Percentiles rank a stretch among this genome's conserved stretches.
Evolutionary conservation across 1,284 basidiomycete species (phyloP).

Genomic region (Pseudozyma hubeiensis): DNA sequence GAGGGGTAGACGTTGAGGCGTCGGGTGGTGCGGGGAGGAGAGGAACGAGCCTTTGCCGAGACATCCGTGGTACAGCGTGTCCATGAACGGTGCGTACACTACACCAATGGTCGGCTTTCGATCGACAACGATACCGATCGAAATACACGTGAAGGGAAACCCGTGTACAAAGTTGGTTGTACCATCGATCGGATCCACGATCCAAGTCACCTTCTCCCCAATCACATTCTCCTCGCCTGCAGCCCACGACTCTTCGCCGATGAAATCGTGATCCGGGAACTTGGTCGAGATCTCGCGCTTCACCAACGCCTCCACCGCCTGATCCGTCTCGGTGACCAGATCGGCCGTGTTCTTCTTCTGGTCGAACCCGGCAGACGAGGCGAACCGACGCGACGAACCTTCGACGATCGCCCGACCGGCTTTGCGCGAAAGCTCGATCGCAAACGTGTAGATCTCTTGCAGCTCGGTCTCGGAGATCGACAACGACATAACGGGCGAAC

Average conservation of each 20-base stretch:
- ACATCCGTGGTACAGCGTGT: conserved; percentile 80
- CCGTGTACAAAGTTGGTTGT: conserved; percentile 92
- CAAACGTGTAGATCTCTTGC: conserved; percentile 74
- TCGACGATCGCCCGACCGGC: conserved; percentile 71
- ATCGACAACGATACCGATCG: conserved; percentile 87
- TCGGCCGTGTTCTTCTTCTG: conserved; percentile 68
- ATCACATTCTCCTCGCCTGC: conserved; percentile 78
- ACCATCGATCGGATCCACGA: conserved; percentile 86
- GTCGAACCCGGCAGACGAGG: conserved; percentile 39
- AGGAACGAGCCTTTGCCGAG: conserved; percentile 84
- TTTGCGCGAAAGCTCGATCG: conserved; percentile 76
- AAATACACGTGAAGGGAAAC: conserved; percentile 84
- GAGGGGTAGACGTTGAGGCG: conserved; percentile 75
- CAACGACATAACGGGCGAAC: conserved; percentile 2
- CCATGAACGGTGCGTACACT: conserved; percentile 83
- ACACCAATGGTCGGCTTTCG: conserved; percentile 80
- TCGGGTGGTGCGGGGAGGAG: conserved; percentile 69
- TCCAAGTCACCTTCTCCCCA: conserved; percentile 89
- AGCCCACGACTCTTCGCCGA: conserved; percentile 88
- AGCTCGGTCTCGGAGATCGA: conserved; percentile 22
- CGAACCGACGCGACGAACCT: conserved; percentile 70
- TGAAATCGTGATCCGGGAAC: conserved; percentile 86
- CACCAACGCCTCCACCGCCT: conserved; percentile 88
- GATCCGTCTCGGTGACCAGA: conserved; percentile 96
- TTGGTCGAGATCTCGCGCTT: conserved; percentile 76